These are phyloP conservation scores for Trebouxia sp. DNA, from an alignment of 139 green algal species.

Conservation along the genomic window DNA sequence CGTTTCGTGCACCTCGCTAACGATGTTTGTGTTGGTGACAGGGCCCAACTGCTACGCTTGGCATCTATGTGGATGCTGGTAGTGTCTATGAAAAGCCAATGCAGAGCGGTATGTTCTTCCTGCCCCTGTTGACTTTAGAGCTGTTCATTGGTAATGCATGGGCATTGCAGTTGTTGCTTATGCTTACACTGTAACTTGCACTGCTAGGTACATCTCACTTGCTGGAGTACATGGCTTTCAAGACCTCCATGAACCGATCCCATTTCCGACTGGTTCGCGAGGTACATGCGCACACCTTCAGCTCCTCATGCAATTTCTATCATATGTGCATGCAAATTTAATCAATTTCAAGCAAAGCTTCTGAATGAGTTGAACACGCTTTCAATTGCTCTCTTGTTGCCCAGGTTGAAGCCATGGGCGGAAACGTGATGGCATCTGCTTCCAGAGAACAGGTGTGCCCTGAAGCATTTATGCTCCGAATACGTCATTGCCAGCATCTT, in stretches of 20 bases:
- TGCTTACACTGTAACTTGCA: neutral
- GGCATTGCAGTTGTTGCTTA: neutral
- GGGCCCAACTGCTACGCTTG: conserved; percentile 86
- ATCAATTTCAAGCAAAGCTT: neutral
- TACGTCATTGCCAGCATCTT: neutral
- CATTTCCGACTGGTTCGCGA: conserved; percentile 78
- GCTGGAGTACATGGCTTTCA: conserved; percentile 95
- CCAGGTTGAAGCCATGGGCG: conserved; percentile 87
- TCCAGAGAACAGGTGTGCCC: conserved; percentile 64
- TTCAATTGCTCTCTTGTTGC: neutral
- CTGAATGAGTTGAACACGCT: neutral
- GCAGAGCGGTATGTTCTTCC: conserved; percentile 51
- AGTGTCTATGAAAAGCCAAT: conserved; percentile 73
- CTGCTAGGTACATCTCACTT: conserved; percentile 82
- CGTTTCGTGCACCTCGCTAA: neutral
- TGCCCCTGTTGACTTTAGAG: neutral
- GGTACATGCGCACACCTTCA: neutral
- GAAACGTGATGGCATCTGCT: conserved; percentile 80
- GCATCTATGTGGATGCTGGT: conserved; percentile 89
- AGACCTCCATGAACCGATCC: conserved; percentile 78
- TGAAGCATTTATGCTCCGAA: neutral
- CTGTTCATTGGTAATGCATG: neutral
- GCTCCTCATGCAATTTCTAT: neutral
- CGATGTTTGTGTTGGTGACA: conserved; percentile 44
- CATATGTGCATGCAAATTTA: neutral